Conservation (phyloP, 1,284 basidiomycete species). For the Grifola frondosa region DNA sequence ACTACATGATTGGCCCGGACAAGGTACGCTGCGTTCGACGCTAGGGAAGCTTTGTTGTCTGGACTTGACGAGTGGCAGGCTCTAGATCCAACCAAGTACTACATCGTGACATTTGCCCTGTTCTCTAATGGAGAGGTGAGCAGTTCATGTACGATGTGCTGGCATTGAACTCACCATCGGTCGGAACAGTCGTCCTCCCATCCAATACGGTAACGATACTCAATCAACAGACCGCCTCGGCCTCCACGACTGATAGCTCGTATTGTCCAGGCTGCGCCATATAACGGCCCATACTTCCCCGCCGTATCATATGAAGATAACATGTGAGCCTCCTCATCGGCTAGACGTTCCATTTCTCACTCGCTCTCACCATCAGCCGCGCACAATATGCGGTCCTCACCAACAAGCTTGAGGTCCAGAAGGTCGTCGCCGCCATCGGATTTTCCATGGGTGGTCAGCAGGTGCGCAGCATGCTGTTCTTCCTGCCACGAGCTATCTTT, state of each 20-base stretch:
- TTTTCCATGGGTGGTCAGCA: conserved; percentile 68
- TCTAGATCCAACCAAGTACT: conserved; percentile 50
- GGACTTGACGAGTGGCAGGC: conserved; percentile 29
- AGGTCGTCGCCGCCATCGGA: conserved; percentile 51
- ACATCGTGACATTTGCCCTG: conserved; percentile 55
- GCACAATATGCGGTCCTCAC: conserved; percentile 57
- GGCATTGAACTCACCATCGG: neutral
- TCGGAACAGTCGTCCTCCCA: conserved; percentile 52
- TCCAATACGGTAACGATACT: conserved; percentile 49
- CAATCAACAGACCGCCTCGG: neutral
- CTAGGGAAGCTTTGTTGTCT: neutral
- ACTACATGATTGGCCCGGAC: conserved; percentile 50
- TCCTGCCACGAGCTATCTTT: neutral
- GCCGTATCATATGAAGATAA: conserved; percentile 53
- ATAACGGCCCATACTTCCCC: conserved; percentile 45
- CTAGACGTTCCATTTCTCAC: conserved; percentile 8
- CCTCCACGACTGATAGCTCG: conserved; percentile 1
- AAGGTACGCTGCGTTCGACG: conserved; percentile 34
- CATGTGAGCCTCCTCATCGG: conserved; percentile 38
- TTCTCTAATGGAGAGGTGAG: conserved; percentile 60
- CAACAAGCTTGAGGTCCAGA: conserved; percentile 46
- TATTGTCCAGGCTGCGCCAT: conserved; percentile 34
- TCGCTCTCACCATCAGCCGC: conserved; percentile 39
- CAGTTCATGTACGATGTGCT: too few relatives aligned
- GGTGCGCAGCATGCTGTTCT: conserved; percentile 25